These are phyloP conservation scores for Neurospora sp. DNA, from an alignment of 495 filamentous ascomycete genomes.

Conservation along the genomic window DNA sequence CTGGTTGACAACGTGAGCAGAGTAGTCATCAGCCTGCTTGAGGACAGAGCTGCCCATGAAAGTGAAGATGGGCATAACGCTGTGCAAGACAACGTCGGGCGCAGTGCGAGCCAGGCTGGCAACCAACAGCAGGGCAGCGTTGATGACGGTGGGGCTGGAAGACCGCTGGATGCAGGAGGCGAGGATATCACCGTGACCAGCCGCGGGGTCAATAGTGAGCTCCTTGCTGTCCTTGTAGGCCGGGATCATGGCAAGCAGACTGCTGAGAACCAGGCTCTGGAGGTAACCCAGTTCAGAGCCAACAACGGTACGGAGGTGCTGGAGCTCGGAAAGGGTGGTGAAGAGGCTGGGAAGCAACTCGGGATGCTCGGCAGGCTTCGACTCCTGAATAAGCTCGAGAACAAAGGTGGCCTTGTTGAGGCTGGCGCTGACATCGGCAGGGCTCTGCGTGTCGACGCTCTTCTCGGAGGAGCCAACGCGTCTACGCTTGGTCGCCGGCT, in stretches of 20 bases:
- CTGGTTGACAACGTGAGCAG: slow-evolving; percentile 80
- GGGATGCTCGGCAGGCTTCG: slow-evolving; percentile 58
- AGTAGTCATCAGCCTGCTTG: slow-evolving; percentile 88
- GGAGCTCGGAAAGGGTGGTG: slow-evolving; percentile 69
- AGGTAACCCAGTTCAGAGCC: slow-evolving; percentile 76
- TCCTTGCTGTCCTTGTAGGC: slow-evolving; percentile 50
- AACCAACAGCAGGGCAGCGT: slow-evolving; percentile 79
- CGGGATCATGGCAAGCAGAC: slow-evolving; percentile 69
- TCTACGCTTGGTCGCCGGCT: slow-evolving; percentile 63
- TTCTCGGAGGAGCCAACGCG: slow-evolving; percentile 60
- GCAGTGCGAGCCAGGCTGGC: slow-evolving; percentile 71
- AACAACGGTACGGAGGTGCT: slow-evolving; percentile 62
- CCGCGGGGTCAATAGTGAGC: slow-evolving; percentile 58
- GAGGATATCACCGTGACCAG: slow-evolving; percentile 74
- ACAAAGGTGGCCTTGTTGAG: slow-evolving; percentile 74
- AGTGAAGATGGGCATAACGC: slow-evolving; percentile 97
- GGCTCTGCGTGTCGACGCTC: slow-evolving; percentile 24
- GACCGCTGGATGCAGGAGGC: slow-evolving; percentile 87
- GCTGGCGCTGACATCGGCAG: slow-evolving; percentile 45
- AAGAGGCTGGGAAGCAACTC: slow-evolving; percentile 71
- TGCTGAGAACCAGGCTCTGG: slow-evolving; percentile 65
- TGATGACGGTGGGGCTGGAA: slow-evolving; percentile 81
- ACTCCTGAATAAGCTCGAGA: slow-evolving; percentile 76
- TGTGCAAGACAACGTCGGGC: slow-evolving; percentile 84
- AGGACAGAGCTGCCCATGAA: slow-evolving; percentile 89